Conservation (phyloP, 176 grass and related monocot species). For the bread wheat (Triticum aestivum) region IWGSC_CS_RefSeq_v2.1 NC_057806.1:335746957-335747456, state of each 20-base stretch:
- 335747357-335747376: constrained; percentile 53
- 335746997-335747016: constrained; percentile 46
- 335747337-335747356: constrained; percentile 44
- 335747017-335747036: constrained; percentile 31
- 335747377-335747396: constrained; percentile 46
- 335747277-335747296: constrained; percentile 48
- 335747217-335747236: constrained; percentile 12
- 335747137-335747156: neutral
- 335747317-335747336: constrained; percentile 24
- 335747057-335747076: constrained; percentile 10
- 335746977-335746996: constrained; percentile 63
- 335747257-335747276: neutral
- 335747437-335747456: constrained; percentile 45
- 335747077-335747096: constrained; percentile 6
- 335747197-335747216: neutral
- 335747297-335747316: constrained; percentile 39
- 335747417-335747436: constrained; percentile 44
- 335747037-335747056: constrained; percentile 1
- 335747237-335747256: constrained; percentile 16
- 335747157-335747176: constrained; percentile 2
- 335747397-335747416: constrained; percentile 47
- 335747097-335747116: neutral
- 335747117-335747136: constrained; percentile 3
- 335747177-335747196: neutral
- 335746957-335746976: constrained; percentile 47